Percentiles rank a stretch among this genome's conserved stretches.
phyloP scores from a whole-genome alignment of 192 early-diverging fungal species.

The Spinellus fusiger region DNA sequence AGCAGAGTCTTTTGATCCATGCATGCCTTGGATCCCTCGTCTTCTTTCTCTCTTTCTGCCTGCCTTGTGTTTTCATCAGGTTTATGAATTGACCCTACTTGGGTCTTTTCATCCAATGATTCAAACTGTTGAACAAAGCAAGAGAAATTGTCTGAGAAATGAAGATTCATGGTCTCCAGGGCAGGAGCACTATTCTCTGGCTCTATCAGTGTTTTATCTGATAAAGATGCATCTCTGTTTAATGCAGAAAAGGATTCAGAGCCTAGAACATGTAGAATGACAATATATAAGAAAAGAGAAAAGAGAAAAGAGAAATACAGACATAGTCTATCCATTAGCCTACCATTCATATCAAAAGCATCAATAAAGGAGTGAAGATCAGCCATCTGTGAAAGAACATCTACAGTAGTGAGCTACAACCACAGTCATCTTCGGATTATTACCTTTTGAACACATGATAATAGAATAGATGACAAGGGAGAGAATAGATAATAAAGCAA shows the following conservation, averaged over 20 bases:
- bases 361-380: conserved; percentile 28
- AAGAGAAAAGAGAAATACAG: background rate
- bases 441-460: background rate
- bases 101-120: background rate
- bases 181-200: background rate
- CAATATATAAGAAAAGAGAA: background rate
- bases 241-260: background rate
- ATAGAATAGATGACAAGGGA: background rate
- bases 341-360: conserved; percentile 15
- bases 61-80: background rate
- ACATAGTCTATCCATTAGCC: conserved; percentile 6
- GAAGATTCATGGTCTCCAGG: background rate
- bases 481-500: background rate
- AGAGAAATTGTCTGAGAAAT: conserved; percentile 5
- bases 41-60: background rate
- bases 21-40: background rate
- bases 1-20: no score
- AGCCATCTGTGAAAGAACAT: conserved; percentile 16
- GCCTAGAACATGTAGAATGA: background rate
- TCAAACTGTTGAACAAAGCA: background rate
- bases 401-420: background rate
- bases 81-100: background rate
- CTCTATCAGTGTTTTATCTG: background rate
- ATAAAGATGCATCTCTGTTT: background rate
- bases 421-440: no score